Percentiles rank a stretch among this genome's conserved stretches.
Conservation (phyloP, 345 rosid species). For the Hibiscus trionum region DNA sequence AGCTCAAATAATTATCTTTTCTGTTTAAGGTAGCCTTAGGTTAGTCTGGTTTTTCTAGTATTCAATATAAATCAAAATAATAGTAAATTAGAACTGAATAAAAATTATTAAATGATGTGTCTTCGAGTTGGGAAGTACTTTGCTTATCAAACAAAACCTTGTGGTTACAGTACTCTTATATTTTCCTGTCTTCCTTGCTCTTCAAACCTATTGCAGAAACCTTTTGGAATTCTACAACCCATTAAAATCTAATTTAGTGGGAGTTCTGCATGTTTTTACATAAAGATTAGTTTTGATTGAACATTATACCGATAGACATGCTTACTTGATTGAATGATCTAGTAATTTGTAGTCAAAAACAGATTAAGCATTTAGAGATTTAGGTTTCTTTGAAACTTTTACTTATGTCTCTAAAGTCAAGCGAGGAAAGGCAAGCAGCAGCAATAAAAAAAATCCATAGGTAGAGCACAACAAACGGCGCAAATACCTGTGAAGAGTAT, state of each 20-base stretch:
- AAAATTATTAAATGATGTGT: background rate
- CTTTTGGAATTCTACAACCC: background rate
- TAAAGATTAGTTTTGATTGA: background rate
- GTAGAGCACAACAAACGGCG: background rate
- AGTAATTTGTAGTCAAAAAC: background rate
- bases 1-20: background rate
- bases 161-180: background rate
- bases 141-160: background rate
- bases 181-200: background rate
- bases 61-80: background rate
- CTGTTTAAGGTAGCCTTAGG: background rate
- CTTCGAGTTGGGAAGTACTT: background rate
- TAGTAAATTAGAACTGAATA: background rate
- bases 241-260: background rate
- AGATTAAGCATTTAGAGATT: background rate
- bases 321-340: background rate
- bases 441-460: background rate
- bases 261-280: background rate
- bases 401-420: background rate
- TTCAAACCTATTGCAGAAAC: background rate
- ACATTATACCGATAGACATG: background rate
- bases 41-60: too few relatives aligned
- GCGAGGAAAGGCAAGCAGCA: background rate
- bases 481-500: slow-evolving; percentile 84
- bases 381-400: background rate